A percentile compares a stretch with the other conserved stretches of the same genome.
These are phyloP conservation scores for Kazachstania africana DNA, from an alignment of 805 yeast species.

Conservation along the genomic window DNA sequence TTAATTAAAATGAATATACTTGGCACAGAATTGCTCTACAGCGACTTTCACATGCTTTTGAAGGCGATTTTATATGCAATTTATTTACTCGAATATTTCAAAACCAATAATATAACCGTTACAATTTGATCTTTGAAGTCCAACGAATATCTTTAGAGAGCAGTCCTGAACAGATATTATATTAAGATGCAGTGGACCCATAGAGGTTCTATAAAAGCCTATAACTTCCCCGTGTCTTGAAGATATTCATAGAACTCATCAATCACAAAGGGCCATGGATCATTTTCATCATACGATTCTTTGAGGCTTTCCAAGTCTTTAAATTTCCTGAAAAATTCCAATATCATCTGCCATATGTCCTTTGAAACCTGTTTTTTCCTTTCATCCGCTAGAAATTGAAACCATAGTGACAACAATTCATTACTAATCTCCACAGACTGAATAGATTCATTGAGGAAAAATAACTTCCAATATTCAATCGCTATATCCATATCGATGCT, in stretches of 20 bases:
- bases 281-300: slow-evolving; percentile 55
- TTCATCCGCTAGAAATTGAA: slow-evolving; percentile 35
- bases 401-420: slow-evolving; percentile 42
- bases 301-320: slow-evolving; percentile 41
- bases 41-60: no score
- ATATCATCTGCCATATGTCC: slow-evolving; percentile 83
- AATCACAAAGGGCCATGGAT: slow-evolving; percentile 86
- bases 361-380: slow-evolving; percentile 41
- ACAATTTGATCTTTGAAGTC: no score
- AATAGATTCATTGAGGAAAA: slow-evolving; percentile 31
- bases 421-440: slow-evolving; percentile 16
- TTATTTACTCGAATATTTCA: no score
- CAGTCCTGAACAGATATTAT: no score
- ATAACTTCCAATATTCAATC: slow-evolving; percentile 63
- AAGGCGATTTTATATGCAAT: no score
- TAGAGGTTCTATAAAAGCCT: no score
- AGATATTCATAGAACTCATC: slow-evolving; percentile 69
- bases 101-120: no score
- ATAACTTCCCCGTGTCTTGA: no score
- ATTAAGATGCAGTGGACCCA: no score
- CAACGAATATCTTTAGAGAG: no score
- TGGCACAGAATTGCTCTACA: no score
- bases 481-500: slow-evolving; percentile 53
- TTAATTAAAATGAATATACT: no score
- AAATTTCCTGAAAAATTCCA: slow-evolving; percentile 46